Evolutionary conservation across 257 asterid species (phyloP).

Genomic region (Prunella vulgaris): DNA sequence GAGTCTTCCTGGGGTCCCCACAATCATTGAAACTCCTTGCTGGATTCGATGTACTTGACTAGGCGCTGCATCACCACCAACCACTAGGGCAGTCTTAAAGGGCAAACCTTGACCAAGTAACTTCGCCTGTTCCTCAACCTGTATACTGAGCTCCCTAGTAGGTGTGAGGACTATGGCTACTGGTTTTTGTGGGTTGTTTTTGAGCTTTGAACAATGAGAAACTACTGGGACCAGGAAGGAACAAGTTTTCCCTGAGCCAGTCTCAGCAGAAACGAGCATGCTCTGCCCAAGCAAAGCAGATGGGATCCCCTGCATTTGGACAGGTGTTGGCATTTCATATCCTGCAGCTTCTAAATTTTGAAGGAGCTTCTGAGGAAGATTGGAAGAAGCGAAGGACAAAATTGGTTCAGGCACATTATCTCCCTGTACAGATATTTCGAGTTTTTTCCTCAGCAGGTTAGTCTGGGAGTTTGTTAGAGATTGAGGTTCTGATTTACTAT

Average conservation of each 20-base stretch:
- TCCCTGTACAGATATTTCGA: constrained; percentile 64
- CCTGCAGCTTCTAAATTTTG: constrained; percentile 73
- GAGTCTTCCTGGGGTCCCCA: constrained; percentile 90
- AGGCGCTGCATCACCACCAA: constrained; percentile 94
- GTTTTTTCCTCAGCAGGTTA: constrained; percentile 49
- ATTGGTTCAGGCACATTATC: constrained; percentile 48
- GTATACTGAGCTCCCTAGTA: constrained; percentile 88
- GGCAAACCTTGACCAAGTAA: constrained; percentile 85
- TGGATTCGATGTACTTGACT: constrained; percentile 76
- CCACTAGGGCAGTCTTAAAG: constrained; percentile 83
- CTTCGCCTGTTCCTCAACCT: constrained; percentile 94
- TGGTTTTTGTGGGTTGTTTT: constrained; percentile 47
- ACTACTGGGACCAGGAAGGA: constrained; percentile 77
- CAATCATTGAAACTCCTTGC: constrained; percentile 82
- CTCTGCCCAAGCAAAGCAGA: constrained; percentile 64
- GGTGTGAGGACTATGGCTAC: constrained; percentile 78
- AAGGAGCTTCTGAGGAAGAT: constrained; percentile 70
- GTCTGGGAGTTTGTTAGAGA: constrained; percentile 34
- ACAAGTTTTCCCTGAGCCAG: constrained; percentile 92
- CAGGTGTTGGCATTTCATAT: constrained; percentile 90
- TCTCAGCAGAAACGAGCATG: constrained; percentile 84
- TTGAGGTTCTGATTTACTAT: constrained; percentile 22
- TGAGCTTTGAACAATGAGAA: constrained; percentile 46
- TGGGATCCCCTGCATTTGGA: constrained; percentile 96
- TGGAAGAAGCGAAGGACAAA: constrained; percentile 67